phyloP scores from a whole-genome alignment of 1,139 yeast species.

The Suhomyces choctaworum region DNA sequence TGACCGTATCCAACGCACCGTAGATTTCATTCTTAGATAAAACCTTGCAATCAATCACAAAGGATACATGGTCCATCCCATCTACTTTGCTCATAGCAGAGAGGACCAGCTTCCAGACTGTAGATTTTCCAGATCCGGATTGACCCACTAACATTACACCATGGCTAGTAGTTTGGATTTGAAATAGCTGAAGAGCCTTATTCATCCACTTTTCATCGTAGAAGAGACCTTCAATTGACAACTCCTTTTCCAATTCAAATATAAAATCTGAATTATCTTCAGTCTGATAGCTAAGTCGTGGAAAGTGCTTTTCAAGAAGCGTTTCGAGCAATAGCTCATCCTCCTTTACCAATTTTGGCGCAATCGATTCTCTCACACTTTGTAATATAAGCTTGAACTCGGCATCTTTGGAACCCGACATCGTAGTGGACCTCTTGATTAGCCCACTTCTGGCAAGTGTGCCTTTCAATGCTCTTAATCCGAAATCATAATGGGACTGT shows the following conservation, averaged over 20 bases:
- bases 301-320: conserved; percentile 30
- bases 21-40: conserved; percentile 64
- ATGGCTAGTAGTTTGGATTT: conserved; percentile 66
- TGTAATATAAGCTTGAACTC: conserved; percentile 49
- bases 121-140: conserved; percentile 75
- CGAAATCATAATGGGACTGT: conserved; percentile 88
- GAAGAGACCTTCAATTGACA: conserved; percentile 22
- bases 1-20: conserved; percentile 71
- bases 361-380: conserved; percentile 59
- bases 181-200: conserved; percentile 64
- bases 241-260: conserved; percentile 15
- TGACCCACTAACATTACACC: conserved; percentile 83
- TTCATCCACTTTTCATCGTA: conserved; percentile 45
- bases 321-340: conserved; percentile 48
- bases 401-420: conserved; percentile 1
- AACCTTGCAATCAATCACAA: conserved; percentile 74
- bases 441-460: conserved; percentile 62
- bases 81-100: conserved; percentile 42
- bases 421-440: background rate
- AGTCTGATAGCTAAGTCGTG: conserved; percentile 16
- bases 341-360: conserved; percentile 59
- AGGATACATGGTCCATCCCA: conserved; percentile 36
- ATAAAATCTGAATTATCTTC: conserved; percentile 21
- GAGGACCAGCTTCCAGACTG: conserved; percentile 52
- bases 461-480: conserved; percentile 75